Evolutionary conservation across 2,329 filamentous ascomycete species (phyloP).

Genomic region (Hypoxylon sp.): DNA sequence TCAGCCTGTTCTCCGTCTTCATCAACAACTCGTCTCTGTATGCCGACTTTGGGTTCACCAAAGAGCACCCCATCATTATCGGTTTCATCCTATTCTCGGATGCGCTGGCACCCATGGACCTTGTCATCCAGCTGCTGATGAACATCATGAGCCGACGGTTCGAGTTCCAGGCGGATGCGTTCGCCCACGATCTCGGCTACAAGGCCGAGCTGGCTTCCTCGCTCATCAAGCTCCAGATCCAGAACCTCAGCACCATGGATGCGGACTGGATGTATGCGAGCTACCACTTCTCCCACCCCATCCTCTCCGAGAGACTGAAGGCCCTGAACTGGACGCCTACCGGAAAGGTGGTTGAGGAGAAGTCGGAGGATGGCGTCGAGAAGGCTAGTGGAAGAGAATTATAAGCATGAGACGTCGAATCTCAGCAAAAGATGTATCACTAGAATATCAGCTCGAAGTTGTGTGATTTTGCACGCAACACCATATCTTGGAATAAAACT

Average conservation of each 20-base stretch:
- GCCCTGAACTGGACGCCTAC: slow-evolving; percentile 86
- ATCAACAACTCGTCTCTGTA: slow-evolving; percentile 95
- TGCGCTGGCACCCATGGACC: slow-evolving; percentile 92
- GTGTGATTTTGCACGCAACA: not conserved
- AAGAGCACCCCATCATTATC: slow-evolving; percentile 88
- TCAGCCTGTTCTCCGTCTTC: slow-evolving; percentile 95
- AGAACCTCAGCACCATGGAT: slow-evolving; percentile 98
- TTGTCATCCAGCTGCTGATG: slow-evolving; percentile 93
- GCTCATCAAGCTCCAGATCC: slow-evolving; percentile 96
- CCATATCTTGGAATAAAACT: not conserved
- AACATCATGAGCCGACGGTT: slow-evolving; percentile 94
- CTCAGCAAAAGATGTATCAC: slow-evolving; percentile 4
- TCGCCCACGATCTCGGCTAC: slow-evolving; percentile 86
- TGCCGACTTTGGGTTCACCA: slow-evolving; percentile 86
- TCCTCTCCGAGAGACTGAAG: slow-evolving; percentile 89
- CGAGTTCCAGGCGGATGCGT: slow-evolving; percentile 95
- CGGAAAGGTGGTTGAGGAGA: slow-evolving; percentile 61
- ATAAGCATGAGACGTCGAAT: slow-evolving; percentile 20
- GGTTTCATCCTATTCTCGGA: slow-evolving; percentile 98
- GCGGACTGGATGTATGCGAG: slow-evolving; percentile 98
- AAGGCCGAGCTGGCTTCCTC: slow-evolving; percentile 82
- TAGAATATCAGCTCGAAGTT: slow-evolving; percentile 5
- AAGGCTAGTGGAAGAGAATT: slow-evolving; percentile 77
- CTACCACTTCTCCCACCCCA: slow-evolving; percentile 98
- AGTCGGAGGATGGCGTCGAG: slow-evolving; percentile 62